phyloP scores from a whole-genome alignment of 2,329 filamentous ascomycete species.

The Fusarium begoniae region DNA sequence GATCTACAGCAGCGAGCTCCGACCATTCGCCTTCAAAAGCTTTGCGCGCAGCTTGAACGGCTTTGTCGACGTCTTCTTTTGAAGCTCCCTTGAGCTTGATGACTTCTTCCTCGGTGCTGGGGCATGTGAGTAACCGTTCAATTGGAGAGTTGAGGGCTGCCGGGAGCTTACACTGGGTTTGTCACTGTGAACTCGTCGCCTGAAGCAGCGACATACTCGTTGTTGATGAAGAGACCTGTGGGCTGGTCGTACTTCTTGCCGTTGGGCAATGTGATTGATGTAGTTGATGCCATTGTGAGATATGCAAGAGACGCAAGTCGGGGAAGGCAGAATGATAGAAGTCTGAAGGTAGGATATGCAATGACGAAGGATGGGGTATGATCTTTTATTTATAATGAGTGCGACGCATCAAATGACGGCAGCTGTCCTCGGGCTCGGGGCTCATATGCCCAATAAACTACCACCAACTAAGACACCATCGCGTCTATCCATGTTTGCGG shows the following conservation, averaged over 20 bases:
- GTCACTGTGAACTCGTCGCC: conserved; percentile 36
- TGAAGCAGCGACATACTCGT: conserved; percentile 37
- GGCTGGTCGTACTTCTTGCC: conserved; percentile 51
- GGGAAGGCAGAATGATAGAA: neutral
- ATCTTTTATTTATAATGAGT: conserved; percentile 25
- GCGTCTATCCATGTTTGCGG: neutral
- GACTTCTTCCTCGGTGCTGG: conserved; percentile 35
- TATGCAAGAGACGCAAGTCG: neutral
- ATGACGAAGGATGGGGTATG: neutral
- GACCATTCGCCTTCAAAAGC: conserved; percentile 40
- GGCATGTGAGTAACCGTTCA: neutral
- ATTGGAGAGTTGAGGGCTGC: accelerated
- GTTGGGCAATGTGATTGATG: conserved; percentile 38
- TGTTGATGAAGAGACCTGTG: conserved; percentile 43
- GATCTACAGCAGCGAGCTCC: conserved; percentile 33
- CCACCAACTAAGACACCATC: neutral
- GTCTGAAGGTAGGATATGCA: neutral
- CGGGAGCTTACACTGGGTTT: conserved; percentile 29
- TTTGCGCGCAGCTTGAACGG: conserved; percentile 35
- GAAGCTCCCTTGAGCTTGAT: conserved; percentile 36
- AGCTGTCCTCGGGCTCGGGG: neutral
- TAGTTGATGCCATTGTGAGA: conserved; percentile 25
- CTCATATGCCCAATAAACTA: neutral
- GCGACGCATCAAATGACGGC: neutral
- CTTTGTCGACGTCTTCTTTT: conserved; percentile 32